These are phyloP conservation scores for Trametes cinnabarina DNA, from an alignment of 768 basidiomycete genomes.

Conservation along the genomic window DNA sequence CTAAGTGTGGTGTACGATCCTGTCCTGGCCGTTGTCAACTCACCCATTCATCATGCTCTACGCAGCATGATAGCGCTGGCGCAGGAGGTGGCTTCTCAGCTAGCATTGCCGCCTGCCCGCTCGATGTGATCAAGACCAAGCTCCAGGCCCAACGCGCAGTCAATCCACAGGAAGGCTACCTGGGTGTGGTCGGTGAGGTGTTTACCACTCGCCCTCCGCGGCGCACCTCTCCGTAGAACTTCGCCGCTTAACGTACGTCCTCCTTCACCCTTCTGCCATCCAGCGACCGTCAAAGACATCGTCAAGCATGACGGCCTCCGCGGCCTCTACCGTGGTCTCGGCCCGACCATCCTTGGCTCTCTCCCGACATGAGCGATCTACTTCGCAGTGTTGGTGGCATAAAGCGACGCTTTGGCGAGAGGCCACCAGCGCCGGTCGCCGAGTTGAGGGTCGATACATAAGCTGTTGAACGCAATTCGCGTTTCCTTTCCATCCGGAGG, in stretches of 20 bases:
- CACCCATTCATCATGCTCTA: too few relatives aligned
- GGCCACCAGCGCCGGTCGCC: too few relatives aligned
- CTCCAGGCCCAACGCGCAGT: conserved; percentile 88
- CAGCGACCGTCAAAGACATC: conserved; percentile 58
- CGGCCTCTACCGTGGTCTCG: conserved; percentile 95
- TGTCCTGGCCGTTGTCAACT: too few relatives aligned
- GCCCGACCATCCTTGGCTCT: conserved; percentile 94
- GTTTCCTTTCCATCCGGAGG: too few relatives aligned
- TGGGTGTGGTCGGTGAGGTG: conserved; percentile 66
- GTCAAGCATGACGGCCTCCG: conserved; percentile 69
- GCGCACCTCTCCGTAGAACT: conserved; percentile 9
- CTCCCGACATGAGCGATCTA: conserved; percentile 99
- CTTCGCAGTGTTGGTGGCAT: conserved; percentile 95
- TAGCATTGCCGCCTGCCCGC: conserved; percentile 91
- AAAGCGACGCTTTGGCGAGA: conserved; percentile 77
- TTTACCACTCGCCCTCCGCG: conserved; percentile 23
- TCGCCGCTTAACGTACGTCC: conserved; percentile 24
- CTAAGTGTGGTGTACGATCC: too few relatives aligned
- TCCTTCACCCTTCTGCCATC: conserved; percentile 6
- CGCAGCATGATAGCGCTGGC: too few relatives aligned
- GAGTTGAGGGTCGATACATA: too few relatives aligned
- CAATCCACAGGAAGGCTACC: conserved; percentile 68
- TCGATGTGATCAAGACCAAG: conserved; percentile 97
- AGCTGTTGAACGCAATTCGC: too few relatives aligned
- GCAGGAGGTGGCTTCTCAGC: conserved; percentile 94